These are phyloP conservation scores for Hemisphaericaspora subhashii DNA, from an alignment of 1,139 yeast species.

Conservation along the genomic window DNA sequence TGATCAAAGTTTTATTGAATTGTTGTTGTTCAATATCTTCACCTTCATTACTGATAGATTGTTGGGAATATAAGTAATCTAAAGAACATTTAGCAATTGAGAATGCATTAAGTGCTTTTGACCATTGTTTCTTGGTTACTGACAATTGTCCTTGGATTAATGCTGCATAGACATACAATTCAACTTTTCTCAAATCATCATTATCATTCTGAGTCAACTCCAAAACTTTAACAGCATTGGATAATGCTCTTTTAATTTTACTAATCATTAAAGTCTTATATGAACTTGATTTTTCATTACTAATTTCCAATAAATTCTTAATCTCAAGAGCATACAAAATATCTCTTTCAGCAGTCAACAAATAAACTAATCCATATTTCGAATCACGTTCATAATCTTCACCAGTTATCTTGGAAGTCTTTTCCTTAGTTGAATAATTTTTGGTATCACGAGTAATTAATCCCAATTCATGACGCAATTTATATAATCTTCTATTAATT, in stretches of 20 bases:
- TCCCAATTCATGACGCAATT: constrained; percentile 56
- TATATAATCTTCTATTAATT: constrained; percentile 48
- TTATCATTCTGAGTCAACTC: constrained; percentile 36
- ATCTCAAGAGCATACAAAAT: constrained; percentile 68
- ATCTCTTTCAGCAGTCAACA: constrained; percentile 67
- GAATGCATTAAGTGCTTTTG: constrained; percentile 48
- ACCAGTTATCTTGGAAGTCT: constrained; percentile 38
- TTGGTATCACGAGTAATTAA: constrained; percentile 60
- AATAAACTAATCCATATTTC: constrained; percentile 47
- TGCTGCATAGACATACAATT: constrained; percentile 59
- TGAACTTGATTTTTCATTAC: constrained; percentile 41
- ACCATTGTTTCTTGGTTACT: constrained; percentile 62
- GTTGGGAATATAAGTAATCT: constrained; percentile 41
- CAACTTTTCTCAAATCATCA: constrained; percentile 42
- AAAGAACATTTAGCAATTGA: constrained; percentile 64
- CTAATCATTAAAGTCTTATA: constrained; percentile 58
- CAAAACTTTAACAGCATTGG: constrained; percentile 45
- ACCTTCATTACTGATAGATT: constrained; percentile 10
- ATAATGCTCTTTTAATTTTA: constrained; percentile 65
- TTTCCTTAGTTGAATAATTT: constrained; percentile 48
- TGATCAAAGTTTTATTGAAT: constrained; percentile 44
- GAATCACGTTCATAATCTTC: constrained; percentile 50
- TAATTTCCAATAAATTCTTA: constrained; percentile 56
- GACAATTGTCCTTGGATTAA: constrained; percentile 61
- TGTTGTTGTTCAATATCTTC: constrained; percentile 19